Percentiles rank a stretch among this genome's conserved stretches.
Evolutionary conservation across 768 basidiomycete species (phyloP).

Genomic region (Psilocybe cubensis): DNA sequence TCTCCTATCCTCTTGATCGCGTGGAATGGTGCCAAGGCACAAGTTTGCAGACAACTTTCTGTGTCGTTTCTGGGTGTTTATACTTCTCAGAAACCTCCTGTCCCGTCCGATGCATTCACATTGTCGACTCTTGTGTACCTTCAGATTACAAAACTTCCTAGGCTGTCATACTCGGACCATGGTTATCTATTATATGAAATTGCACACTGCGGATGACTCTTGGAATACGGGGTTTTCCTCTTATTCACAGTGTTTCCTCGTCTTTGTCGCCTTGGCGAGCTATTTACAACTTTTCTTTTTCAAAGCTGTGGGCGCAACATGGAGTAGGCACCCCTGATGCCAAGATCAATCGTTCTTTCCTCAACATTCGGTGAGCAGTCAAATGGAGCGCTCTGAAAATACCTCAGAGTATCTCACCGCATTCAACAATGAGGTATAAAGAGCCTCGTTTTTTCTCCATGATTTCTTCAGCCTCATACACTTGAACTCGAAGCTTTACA

Average conservation of each 20-base stretch:
- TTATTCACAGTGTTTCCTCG: not conserved
- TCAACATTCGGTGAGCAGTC: not conserved
- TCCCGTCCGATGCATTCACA: not conserved
- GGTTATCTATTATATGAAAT: not conserved
- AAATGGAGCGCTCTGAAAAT: not conserved
- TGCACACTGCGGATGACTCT: not conserved
- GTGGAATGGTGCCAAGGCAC: slow-evolving; percentile 5
- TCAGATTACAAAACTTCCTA: not conserved
- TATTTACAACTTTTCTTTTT: slow-evolving; percentile 17
- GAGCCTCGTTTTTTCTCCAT: not conserved
- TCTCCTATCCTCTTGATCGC: not conserved
- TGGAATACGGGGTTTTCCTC: too few species aligned
- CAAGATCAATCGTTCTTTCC: slow-evolving; percentile 13
- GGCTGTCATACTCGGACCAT: not conserved
- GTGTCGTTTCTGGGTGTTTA: not conserved
- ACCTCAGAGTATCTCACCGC: not conserved
- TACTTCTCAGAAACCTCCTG: not conserved
- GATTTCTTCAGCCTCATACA: slow-evolving; percentile 14
- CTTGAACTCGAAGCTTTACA: slow-evolving; percentile 3
- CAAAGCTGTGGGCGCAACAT: slow-evolving; percentile 8
- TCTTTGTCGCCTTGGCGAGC: slow-evolving; percentile 19
- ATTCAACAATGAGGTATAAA: slow-evolving; percentile 18
- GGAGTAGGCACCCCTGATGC: slow-evolving; percentile 8
- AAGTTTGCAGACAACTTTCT: not conserved
- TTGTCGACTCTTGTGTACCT: not conserved